Conservation (phyloP, 108 stramenopile species). For the Halocafeteria seosinensis region DNA sequence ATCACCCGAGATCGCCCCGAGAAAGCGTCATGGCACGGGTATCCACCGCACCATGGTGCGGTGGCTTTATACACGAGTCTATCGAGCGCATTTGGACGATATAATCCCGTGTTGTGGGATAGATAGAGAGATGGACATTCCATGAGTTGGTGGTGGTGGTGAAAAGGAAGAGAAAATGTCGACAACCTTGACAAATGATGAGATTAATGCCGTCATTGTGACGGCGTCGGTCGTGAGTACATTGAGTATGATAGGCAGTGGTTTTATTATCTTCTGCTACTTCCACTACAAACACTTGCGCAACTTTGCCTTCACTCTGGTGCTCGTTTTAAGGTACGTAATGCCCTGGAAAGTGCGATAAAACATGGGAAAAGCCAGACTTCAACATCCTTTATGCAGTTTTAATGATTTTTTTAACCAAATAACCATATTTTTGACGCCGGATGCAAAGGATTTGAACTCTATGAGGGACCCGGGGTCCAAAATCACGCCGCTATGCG, state of each 20-base stretch:
- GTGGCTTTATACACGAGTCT: no score
- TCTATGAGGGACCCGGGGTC: neutral
- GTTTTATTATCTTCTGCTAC: constrained; percentile 2
- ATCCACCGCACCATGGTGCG: no score
- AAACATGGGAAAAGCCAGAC: neutral
- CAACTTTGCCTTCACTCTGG: constrained; percentile 6
- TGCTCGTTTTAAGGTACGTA: neutral
- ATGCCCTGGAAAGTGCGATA: neutral
- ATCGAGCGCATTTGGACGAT: no score
- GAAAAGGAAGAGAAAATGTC: no score
- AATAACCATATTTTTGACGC: neutral
- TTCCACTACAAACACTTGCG: neutral
- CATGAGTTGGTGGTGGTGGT: no score
- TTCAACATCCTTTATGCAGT: neutral
- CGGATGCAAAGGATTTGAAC: neutral
- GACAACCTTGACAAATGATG: neutral
- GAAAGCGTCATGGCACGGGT: no score
- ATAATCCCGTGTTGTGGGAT: no score
- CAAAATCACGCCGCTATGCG: constrained; percentile 1
- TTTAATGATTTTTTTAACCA: neutral
- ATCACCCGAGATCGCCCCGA: no score
- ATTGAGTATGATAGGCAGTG: neutral
- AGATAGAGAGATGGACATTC: no score
- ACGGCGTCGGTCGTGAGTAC: neutral
- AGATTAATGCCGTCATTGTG: neutral